phyloP scores from a whole-genome alignment of 148 eudicot species.

The Linanthus parryae region DNA sequence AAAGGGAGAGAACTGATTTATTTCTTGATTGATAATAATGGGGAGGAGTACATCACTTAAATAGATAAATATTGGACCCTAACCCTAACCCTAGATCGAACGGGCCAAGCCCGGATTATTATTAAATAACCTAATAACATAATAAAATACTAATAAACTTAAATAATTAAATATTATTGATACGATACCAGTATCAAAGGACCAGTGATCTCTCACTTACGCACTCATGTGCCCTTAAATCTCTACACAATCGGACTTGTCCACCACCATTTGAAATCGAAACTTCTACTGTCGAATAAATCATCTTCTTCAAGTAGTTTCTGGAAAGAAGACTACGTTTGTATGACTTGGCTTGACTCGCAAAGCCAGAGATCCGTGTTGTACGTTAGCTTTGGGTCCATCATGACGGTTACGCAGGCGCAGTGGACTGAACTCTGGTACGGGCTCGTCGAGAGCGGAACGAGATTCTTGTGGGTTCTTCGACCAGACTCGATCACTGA shows the following conservation, averaged over 20 bases:
- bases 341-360: conserved; percentile 38
- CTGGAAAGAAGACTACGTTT: conserved; percentile 37
- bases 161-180: no score
- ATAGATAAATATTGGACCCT: no score
- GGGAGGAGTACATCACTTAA: no score
- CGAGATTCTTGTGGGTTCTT: conserved; percentile 33
- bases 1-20: no score
- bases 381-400: conserved; percentile 42
- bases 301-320: conserved; percentile 1
- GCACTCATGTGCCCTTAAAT: conserved; percentile 8
- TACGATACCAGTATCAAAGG: no score
- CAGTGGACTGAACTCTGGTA: conserved; percentile 44
- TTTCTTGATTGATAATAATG: no score
- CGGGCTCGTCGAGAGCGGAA: conserved; percentile 42
- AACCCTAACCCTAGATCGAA: no score
- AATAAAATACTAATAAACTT: no score
- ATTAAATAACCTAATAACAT: no score
- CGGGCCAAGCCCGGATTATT: no score
- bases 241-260: conserved; percentile 16
- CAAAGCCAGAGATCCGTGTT: conserved; percentile 40
- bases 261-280: neutral
- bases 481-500: conserved; percentile 10
- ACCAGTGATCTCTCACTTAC: conserved; percentile 6
- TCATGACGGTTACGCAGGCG: conserved; percentile 16
- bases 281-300: neutral